Evolutionary conservation across 768 basidiomycete genomes (phyloP).

Genomic region (Leucocoprinus birnbaumii): DNA sequence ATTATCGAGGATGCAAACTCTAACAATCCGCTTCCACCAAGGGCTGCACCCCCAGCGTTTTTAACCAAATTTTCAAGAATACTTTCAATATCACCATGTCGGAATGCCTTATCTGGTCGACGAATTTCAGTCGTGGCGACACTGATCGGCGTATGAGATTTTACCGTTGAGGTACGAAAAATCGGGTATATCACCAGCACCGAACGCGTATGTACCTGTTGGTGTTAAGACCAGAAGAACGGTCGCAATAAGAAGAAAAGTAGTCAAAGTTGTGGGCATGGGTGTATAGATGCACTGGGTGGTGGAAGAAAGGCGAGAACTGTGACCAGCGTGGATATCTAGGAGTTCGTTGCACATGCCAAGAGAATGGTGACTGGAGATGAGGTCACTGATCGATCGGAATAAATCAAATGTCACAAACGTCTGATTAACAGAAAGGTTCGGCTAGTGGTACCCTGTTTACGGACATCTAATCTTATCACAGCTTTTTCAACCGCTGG

Average conservation of each 20-base stretch:
- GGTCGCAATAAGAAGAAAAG: constrained; percentile 31
- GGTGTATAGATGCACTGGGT: constrained; percentile 10
- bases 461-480: neutral
- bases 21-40: constrained; percentile 40
- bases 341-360: neutral
- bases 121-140: neutral
- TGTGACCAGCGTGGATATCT: too few relatives aligned
- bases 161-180: constrained; percentile 64
- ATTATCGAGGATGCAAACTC: constrained; percentile 47
- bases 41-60: constrained; percentile 41
- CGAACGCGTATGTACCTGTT: constrained; percentile 46
- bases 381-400: constrained; percentile 4
- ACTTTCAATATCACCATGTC: constrained; percentile 77
- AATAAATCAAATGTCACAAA: neutral
- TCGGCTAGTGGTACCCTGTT: neutral
- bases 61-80: constrained; percentile 60
- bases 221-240: constrained; percentile 41
- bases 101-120: constrained; percentile 60
- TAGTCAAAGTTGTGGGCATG: constrained; percentile 24
- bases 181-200: constrained; percentile 69
- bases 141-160: constrained; percentile 13
- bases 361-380: constrained; percentile 7
- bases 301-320: constrained; percentile 5
- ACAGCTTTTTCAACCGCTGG: constrained; percentile 44
- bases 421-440: neutral